These are phyloP conservation scores for Zymoseptoria ardabiliae DNA, from an alignment of 2,329 filamentous ascomycete genomes.

Conservation along the genomic window DNA sequence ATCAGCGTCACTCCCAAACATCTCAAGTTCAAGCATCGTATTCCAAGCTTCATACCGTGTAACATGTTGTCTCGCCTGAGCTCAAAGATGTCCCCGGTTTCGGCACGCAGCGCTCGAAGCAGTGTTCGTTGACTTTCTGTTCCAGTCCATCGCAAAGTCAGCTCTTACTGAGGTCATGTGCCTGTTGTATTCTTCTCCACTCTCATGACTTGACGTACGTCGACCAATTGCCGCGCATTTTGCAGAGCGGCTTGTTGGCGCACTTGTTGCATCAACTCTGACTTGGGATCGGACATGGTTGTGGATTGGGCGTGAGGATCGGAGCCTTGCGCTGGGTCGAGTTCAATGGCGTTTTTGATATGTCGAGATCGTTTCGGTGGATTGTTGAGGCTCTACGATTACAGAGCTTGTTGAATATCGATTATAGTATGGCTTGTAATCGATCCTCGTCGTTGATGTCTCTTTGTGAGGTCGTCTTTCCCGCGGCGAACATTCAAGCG, in stretches of 20 bases:
- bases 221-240: conserved; percentile 45
- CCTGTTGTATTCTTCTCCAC: no score
- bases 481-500: not conserved
- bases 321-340: not conserved
- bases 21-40: not conserved
- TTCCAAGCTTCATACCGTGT: conserved; percentile 25
- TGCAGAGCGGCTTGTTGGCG: conserved; percentile 46
- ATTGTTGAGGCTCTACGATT: not conserved
- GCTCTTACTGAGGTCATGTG: no score
- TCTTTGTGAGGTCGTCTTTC: not conserved
- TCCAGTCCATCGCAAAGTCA: no score
- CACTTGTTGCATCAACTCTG: conserved; percentile 45
- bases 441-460: not conserved
- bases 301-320: not conserved
- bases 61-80: conserved; percentile 43
- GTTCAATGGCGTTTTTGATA: not conserved
- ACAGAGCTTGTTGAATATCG: not conserved
- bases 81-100: conserved; percentile 46
- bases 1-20: not conserved
- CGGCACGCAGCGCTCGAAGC: conserved; percentile 49
- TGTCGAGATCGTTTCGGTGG: not conserved
- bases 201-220: conserved; percentile 28
- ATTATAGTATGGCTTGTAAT: not conserved
- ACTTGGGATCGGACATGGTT: conserved; percentile 38
- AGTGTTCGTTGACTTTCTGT: conserved; percentile 51